Percentiles rank a stretch among this genome's conserved stretches.
Conservation (phyloP, 441 rosid species). For the Jatropha podagrica region DNA sequence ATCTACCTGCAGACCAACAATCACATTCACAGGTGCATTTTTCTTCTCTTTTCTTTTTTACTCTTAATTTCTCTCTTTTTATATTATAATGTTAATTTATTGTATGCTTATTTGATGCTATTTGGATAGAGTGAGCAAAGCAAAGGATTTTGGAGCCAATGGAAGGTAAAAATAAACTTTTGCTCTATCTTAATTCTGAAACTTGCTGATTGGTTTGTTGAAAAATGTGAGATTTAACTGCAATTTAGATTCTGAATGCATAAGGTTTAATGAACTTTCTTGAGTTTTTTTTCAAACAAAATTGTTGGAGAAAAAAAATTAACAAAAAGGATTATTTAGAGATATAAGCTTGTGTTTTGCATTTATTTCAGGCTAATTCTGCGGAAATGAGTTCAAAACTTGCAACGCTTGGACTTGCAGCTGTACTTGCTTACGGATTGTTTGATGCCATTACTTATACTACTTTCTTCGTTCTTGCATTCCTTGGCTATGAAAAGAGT, state of each 20-base stretch:
- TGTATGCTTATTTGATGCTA: background rate
- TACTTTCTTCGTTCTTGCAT: slow-evolving; percentile 36
- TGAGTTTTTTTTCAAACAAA: too few species aligned
- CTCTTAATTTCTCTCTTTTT: background rate
- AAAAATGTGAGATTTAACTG: too few species aligned
- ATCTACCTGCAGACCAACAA: background rate
- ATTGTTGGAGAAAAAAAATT: too few species aligned
- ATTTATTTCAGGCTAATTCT: slow-evolving; percentile 31
- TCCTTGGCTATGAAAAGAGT: slow-evolving; percentile 45
- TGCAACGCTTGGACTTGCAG: slow-evolving; percentile 44
- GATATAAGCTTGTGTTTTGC: background rate
- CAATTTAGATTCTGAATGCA: too few species aligned
- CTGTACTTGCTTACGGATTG: slow-evolving; percentile 41
- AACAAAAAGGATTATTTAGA: background rate
- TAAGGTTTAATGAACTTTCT: too few species aligned
- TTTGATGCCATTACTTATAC: slow-evolving; percentile 44
- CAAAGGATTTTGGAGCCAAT: slow-evolving; percentile 13
- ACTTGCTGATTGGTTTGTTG: background rate
- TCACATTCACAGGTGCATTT: background rate
- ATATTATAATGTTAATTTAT: too few species aligned
- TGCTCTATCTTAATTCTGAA: too few species aligned
- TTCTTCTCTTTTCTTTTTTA: too few species aligned
- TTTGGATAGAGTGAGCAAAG: background rate
- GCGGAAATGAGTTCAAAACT: slow-evolving; percentile 36
- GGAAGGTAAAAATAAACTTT: slow-evolving; percentile 12